phyloP scores from a whole-genome alignment of 257 asterid species.

The Solanum boliviense region DNA sequence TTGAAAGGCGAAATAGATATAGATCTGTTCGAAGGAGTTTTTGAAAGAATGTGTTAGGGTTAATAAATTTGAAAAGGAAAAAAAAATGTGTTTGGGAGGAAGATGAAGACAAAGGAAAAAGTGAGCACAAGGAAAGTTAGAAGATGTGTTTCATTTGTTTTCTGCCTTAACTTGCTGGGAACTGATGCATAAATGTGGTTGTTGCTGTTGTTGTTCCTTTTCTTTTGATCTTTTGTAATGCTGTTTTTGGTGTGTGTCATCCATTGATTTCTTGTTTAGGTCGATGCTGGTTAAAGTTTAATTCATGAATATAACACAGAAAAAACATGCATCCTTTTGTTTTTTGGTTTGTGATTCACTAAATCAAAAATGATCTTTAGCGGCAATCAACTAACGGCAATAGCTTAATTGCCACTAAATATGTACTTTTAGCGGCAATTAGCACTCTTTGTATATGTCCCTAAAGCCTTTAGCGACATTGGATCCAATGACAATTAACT shows the following conservation, averaged over 20 bases:
- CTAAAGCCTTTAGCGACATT: no score
- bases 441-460: no score
- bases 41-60: not conserved
- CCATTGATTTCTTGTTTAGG: not conserved
- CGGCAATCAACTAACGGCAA: no score
- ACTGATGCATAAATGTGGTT: not conserved
- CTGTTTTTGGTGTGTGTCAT: not conserved
- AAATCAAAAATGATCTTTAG: no score
- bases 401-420: no score
- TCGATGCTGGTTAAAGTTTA: not conserved
- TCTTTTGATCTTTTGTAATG: not conserved
- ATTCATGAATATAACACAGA: not conserved
- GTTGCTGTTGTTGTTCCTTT: not conserved
- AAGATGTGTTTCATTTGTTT: not conserved
- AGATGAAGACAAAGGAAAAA: not conserved
- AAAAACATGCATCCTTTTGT: not conserved
- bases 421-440: no score
- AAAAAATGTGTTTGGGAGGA: not conserved
- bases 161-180: not conserved
- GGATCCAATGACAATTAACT: no score
- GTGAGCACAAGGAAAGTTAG: not conserved
- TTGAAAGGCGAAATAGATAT: not conserved
- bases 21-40: not conserved
- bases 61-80: not conserved
- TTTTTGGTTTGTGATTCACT: not conserved